These are phyloP conservation scores for Amanita pseudoporphyria DNA, from an alignment of 768 basidiomycete species.

Conservation along the genomic window DNA sequence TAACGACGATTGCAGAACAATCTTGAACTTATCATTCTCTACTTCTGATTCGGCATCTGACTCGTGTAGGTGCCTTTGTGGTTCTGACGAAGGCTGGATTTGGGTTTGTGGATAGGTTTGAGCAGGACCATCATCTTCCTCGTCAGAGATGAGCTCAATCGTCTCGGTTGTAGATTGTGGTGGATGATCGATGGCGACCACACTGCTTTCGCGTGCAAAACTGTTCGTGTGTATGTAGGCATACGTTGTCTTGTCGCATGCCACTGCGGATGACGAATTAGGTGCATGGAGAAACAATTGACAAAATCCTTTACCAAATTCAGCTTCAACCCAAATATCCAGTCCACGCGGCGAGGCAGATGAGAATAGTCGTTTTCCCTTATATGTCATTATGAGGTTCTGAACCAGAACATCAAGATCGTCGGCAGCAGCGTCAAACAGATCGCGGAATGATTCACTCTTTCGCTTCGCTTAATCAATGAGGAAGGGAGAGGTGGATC, in stretches of 20 bases:
- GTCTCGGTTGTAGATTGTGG: slow-evolving; percentile 10
- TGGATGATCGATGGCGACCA: slow-evolving; percentile 7
- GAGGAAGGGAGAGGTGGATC: neutral
- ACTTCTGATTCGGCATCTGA: slow-evolving; percentile 32
- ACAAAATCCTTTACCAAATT: slow-evolving; percentile 39
- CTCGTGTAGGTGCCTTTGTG: slow-evolving; percentile 12
- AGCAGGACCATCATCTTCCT: slow-evolving; percentile 9
- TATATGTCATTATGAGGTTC: slow-evolving; percentile 50
- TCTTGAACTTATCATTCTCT: slow-evolving; percentile 51
- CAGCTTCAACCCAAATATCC: slow-evolving; percentile 57
- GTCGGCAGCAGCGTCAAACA: slow-evolving; percentile 63
- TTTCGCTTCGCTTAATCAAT: slow-evolving; percentile 16
- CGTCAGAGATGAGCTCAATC: slow-evolving; percentile 18
- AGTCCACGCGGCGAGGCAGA: slow-evolving; percentile 61
- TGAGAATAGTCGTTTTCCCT: slow-evolving; percentile 55
- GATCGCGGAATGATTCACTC: slow-evolving; percentile 53
- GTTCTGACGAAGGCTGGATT: slow-evolving; percentile 8
- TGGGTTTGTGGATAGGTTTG: neutral
- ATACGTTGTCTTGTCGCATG: slow-evolving; percentile 52
- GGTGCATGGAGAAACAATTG: neutral
- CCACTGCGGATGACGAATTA: slow-evolving; percentile 32
- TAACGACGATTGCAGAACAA: slow-evolving; percentile 49
- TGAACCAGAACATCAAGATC: slow-evolving; percentile 39
- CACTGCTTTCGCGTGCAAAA: neutral
- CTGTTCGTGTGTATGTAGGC: slow-evolving; percentile 38